Conservation (phyloP, 495 filamentous ascomycete species). For the Penicillium psychrofluorescens region DNA sequence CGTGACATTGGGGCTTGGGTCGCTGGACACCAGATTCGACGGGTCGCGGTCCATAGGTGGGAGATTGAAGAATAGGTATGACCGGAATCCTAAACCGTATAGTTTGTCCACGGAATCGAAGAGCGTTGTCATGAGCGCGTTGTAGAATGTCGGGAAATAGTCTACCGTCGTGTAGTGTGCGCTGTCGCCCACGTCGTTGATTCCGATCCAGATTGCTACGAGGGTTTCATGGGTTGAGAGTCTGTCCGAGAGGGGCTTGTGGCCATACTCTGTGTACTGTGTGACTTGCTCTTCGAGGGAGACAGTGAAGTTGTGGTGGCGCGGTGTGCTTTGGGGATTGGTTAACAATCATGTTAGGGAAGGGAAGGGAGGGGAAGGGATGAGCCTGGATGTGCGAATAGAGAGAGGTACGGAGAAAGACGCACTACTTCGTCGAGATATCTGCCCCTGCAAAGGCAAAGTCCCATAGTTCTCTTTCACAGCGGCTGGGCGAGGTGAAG, state of each 20-base stretch:
- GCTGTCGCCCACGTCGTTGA: slow-evolving; percentile 38
- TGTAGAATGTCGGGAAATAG: slow-evolving; percentile 32
- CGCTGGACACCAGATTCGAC: slow-evolving; percentile 19
- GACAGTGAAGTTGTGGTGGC: slow-evolving; percentile 43
- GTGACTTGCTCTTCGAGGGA: slow-evolving; percentile 34
- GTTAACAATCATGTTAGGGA: too few species aligned
- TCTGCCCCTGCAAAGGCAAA: slow-evolving; percentile 50
- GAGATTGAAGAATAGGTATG: slow-evolving; percentile 45
- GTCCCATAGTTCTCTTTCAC: slow-evolving; percentile 44
- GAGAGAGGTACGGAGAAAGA: not conserved
- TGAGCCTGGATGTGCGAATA: too few species aligned
- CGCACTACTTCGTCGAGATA: slow-evolving; percentile 33
- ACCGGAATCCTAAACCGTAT: slow-evolving; percentile 34
- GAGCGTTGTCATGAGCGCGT: slow-evolving; percentile 24
- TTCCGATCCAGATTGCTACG: slow-evolving; percentile 36
- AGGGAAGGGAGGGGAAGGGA: too few species aligned
- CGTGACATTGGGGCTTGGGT: slow-evolving; percentile 37
- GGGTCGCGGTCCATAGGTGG: slow-evolving; percentile 43
- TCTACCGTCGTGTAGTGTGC: slow-evolving; percentile 22
- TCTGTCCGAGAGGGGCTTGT: slow-evolving; percentile 14
- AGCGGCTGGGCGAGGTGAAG: slow-evolving; percentile 26
- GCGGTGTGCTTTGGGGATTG: slow-evolving; percentile 20
- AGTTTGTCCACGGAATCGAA: slow-evolving; percentile 32
- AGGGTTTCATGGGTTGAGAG: slow-evolving; percentile 24
- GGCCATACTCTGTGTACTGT: slow-evolving; percentile 27